Conservation (phyloP, 352 stramenopile genomes). For the Phytophthora cryptogea region DNA sequence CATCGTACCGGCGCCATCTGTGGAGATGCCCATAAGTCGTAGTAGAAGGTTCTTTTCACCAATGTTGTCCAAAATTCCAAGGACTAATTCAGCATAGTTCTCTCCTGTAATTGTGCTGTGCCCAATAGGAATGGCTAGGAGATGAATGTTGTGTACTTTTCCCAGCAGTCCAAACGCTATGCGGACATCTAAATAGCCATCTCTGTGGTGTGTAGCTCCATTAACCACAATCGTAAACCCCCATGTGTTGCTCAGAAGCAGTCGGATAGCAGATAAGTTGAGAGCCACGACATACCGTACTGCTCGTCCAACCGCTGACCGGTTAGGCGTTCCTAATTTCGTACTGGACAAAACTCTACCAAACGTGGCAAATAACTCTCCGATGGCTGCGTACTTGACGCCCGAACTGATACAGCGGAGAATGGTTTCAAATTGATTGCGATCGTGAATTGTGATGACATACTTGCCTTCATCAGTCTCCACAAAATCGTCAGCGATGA, state of each 20-base stretch:
- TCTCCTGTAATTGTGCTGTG: not conserved
- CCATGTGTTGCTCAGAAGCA: not conserved
- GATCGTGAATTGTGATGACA: not conserved
- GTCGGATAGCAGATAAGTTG: slow-evolving; percentile 2
- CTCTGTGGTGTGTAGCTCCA: slow-evolving; percentile 4
- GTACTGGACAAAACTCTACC: not conserved
- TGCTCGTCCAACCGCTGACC: not conserved
- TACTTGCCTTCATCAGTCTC: not conserved
- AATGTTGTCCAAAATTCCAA: not conserved
- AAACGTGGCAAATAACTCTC: slow-evolving; percentile 3
- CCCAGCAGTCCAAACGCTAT: slow-evolving; percentile 2
- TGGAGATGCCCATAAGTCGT: slow-evolving; percentile 7
- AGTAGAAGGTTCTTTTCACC: not conserved
- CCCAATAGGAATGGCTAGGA: slow-evolving; percentile 11
- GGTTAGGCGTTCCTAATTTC: slow-evolving; percentile 5
- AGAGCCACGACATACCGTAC: slow-evolving; percentile 7
- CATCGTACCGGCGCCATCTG: slow-evolving; percentile 13
- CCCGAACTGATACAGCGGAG: slow-evolving; percentile 4
- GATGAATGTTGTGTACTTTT: slow-evolving; percentile 1
- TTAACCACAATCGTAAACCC: slow-evolving; percentile 11
- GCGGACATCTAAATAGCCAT: slow-evolving; percentile 8
- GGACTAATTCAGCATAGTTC: slow-evolving; percentile 11
- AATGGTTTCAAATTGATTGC: slow-evolving; percentile 8
- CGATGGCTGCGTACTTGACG: not conserved
- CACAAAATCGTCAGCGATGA: slow-evolving; percentile 1